Conservation (phyloP, 2,329 filamentous ascomycete species). For the Pyricularia pennisetigena region DNA sequence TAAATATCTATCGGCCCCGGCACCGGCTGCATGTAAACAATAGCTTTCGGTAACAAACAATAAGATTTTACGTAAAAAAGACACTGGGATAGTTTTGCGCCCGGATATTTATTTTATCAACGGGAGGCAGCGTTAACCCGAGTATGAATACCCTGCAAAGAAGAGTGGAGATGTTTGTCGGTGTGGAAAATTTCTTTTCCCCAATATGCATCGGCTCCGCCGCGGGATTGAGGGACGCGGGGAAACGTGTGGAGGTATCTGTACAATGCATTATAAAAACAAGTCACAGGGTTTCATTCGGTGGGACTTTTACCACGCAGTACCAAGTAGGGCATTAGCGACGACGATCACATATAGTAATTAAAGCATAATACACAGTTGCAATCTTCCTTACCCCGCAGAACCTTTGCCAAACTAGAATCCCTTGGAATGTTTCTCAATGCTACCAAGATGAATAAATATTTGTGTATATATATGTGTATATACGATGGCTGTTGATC, state of each 20-base stretch:
- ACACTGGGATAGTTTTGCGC: no score
- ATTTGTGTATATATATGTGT: background rate
- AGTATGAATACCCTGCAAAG: background rate
- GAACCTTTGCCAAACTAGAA: background rate
- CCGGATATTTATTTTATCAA: no score
- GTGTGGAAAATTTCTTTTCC: background rate
- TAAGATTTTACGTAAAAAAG: no score
- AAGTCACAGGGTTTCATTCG: background rate
- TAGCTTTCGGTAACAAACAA: no score
- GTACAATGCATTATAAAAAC: background rate
- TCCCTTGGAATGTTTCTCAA: background rate
- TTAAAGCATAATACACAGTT: background rate
- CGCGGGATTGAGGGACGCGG: background rate
- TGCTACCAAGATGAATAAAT: background rate
- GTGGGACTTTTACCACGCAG: background rate
- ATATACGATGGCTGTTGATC: background rate
- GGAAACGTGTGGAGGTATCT: background rate
- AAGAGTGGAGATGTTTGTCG: background rate
- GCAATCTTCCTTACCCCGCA: background rate
- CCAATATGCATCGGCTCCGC: background rate
- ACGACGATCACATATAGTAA: background rate
- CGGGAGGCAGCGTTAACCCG: no score
- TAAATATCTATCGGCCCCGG: no score
- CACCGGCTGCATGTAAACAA: no score
- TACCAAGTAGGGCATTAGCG: background rate